phyloP scores from a whole-genome alignment of 2,329 filamentous ascomycete species.

The Colletotrichum graminicola region DNA sequence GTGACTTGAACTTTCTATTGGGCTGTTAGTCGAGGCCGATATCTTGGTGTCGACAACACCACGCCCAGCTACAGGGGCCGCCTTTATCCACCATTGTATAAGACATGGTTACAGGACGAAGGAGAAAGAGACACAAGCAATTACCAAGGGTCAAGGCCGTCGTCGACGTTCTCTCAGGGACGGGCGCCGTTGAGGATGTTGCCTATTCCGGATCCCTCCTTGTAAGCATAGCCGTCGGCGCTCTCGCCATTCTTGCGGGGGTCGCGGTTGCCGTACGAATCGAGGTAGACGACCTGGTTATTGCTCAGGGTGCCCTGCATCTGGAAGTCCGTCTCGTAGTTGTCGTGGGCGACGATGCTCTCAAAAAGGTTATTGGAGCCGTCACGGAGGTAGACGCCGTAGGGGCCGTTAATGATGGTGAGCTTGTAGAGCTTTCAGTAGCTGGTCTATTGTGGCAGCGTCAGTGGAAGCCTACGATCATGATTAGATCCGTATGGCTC shows the following conservation, averaged over 20 bases:
- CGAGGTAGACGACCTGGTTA: slow-evolving; percentile 57
- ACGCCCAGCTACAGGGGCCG: not conserved
- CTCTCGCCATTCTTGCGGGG: slow-evolving; percentile 65
- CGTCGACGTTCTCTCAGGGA: slow-evolving; percentile 64
- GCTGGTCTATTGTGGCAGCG: slow-evolving; percentile 44
- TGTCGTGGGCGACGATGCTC: slow-evolving; percentile 53
- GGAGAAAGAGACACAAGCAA: not conserved
- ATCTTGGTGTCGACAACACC: not conserved
- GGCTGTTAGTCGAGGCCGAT: not conserved
- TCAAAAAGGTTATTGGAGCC: slow-evolving; percentile 54
- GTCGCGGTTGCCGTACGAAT: slow-evolving; percentile 59
- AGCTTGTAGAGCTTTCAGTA: slow-evolving; percentile 56
- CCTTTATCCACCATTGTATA: too few relatives aligned
- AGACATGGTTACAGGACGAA: not conserved
- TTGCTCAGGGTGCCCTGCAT: slow-evolving; percentile 50
- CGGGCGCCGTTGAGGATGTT: slow-evolving; percentile 60
- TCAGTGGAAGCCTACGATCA: not conserved
- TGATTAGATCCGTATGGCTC: too few relatives aligned
- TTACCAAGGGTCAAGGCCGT: slow-evolving; percentile 51
- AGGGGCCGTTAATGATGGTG: slow-evolving; percentile 53
- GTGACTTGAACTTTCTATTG: slow-evolving; percentile 52
- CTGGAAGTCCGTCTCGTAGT: slow-evolving; percentile 55
- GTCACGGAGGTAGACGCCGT: slow-evolving; percentile 53
- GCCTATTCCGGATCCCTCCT: slow-evolving; percentile 59
- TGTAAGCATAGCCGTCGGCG: slow-evolving; percentile 63